Evolutionary conservation across 2,329 filamentous ascomycete species (phyloP).

Genomic region (Cladosporium sp.): DNA sequence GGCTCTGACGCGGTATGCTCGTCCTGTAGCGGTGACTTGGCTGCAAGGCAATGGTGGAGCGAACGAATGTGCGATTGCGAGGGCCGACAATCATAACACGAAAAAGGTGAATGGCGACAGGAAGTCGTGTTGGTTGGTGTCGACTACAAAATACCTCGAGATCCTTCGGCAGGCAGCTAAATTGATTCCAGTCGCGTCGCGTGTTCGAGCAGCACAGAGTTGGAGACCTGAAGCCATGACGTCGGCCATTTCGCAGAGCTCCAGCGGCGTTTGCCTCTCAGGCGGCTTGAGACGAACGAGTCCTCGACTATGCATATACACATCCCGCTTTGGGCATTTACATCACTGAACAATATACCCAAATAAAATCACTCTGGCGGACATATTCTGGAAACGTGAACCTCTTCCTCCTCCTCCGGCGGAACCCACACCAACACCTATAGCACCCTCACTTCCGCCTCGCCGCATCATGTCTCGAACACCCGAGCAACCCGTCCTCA

Average conservation of each 20-base stretch:
- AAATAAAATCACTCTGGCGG: slow-evolving; percentile 28
- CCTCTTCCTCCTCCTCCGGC: slow-evolving; percentile 18
- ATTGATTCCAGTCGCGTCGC: slow-evolving; percentile 1
- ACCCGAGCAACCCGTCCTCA: slow-evolving; percentile 43
- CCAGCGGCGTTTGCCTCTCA: not conserved
- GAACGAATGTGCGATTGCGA: not conserved
- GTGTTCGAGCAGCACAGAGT: not conserved
- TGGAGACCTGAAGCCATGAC: not conserved
- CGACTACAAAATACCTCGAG: not conserved
- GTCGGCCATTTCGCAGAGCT: not conserved
- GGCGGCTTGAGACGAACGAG: not conserved
- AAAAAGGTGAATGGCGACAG: not conserved
- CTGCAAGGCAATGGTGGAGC: not conserved
- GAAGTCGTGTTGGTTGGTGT: not conserved
- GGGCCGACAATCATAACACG: slow-evolving; percentile 10
- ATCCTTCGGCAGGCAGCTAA: slow-evolving; percentile 5
- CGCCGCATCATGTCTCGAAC: slow-evolving; percentile 43
- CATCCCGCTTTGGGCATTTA: not conserved
- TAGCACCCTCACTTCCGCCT: slow-evolving; percentile 14
- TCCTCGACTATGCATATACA: too few species aligned
- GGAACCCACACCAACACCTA: slow-evolving; percentile 4
- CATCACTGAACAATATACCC: not conserved
- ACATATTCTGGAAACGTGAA: slow-evolving; percentile 30
- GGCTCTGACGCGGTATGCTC: not conserved
- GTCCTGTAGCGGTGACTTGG: not conserved